Evolutionary conservation across 495 filamentous ascomycete species (phyloP), one percentile per base, ranked within the genome.

Genomic region (Stereocaulon alpinum): DNA sequence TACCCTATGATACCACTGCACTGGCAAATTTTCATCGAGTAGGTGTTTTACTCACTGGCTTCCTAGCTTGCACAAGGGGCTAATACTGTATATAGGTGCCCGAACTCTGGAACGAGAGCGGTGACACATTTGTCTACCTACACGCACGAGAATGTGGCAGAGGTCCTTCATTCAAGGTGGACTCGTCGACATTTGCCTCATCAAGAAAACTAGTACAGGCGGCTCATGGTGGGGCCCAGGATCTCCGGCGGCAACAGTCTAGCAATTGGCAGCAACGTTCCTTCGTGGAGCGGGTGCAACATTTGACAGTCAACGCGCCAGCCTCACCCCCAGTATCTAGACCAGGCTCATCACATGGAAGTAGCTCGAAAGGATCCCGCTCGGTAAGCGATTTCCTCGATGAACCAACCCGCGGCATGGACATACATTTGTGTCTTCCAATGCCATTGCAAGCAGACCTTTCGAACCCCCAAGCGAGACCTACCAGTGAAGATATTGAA

Each of bases 21-120:
- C 66, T 91, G 47, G 63, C 75, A 1, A 74, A 77, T 61, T 62
- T 67, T 10, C 57, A 65, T 4, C 57, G 29, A 40, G 64, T 66
- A 15, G 44, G 32, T 20, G n/a, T 11, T 34, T 24, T 27, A 54
- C 15, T 43, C 49, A 53, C 18, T 12, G 48, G 17, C 10, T n/a
- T 29, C 4, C 14, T 15, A 30, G 6, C 17, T n/a, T 18, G n/a
- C 24, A 9, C 17, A 0, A 14, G 32, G 42, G 27, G 32, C 41
- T 59, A 18, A 66, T 32, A 42, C 42, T 24, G 18, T 22, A 15
- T 57, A 27, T 55, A 92, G 86, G 80, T 95, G 12, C 77, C 83
- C 0, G 94, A 97, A 72, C 70, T 98, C 32, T 97, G 94, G 94
- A 85, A 91, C 63, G 86, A 93, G 40, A 67, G 77, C 44, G 89